Percentiles rank a stretch among this genome's conserved stretches.
phyloP scores from a whole-genome alignment of 768 basidiomycete genomes.

The Porphyrellus cyaneotinctus region DNA sequence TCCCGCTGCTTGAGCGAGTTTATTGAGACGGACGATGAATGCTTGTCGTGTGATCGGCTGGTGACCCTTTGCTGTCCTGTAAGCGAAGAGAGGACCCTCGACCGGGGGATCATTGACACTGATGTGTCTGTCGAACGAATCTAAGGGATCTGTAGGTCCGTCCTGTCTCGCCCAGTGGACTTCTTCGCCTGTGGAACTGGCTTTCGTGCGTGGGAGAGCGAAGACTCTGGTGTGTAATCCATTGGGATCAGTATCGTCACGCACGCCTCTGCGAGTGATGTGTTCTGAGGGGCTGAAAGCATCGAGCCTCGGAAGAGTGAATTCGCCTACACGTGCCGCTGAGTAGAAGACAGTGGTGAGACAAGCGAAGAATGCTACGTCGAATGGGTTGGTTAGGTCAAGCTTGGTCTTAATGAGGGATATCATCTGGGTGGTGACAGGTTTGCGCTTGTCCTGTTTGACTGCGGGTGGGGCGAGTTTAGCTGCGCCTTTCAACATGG shows the following conservation, averaged over 20 bases:
- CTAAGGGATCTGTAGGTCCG: background rate
- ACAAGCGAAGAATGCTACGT: background rate
- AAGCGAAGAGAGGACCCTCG: background rate
- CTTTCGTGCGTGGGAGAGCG: background rate
- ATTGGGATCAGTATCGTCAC: background rate
- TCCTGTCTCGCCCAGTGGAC: background rate
- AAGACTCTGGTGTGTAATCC: background rate
- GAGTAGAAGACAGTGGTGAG: background rate
- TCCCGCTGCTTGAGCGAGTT: background rate
- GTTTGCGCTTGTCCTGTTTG: background rate
- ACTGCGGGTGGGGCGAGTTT: background rate
- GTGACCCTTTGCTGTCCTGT: background rate
- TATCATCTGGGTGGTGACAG: background rate
- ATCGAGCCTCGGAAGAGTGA: background rate
- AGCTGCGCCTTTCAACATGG: background rate
- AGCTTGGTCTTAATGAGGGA: background rate
- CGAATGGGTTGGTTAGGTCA: background rate
- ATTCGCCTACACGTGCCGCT: background rate
- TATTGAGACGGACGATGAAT: background rate
- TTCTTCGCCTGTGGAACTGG: background rate
- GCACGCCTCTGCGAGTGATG: background rate
- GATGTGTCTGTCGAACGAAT: background rate
- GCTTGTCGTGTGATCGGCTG: background rate
- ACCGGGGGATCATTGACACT: background rate
- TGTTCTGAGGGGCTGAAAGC: background rate